Evolutionary conservation across 2,329 filamentous ascomycete genomes (phyloP), one percentile per base, ranked within the genome.

Genomic region (Plenodomus biglobosus): DNA sequence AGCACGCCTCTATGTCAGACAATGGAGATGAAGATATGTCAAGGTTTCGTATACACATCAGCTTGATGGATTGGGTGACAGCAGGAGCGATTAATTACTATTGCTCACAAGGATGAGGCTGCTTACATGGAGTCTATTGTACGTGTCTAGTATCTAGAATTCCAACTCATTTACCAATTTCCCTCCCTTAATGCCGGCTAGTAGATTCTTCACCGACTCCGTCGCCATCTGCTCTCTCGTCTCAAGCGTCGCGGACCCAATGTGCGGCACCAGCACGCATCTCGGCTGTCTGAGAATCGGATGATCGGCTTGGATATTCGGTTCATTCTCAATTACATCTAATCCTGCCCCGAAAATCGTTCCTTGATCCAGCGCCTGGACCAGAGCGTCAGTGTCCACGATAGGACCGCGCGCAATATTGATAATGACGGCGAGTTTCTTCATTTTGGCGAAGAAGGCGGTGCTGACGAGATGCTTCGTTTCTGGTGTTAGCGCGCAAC

Each of bases 191-290:
- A 68, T 18, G 0, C 64, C 64, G 1, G 66, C 65, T n/a, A 69
- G 39, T 59, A 85, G 49, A 56, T 84, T 84, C 46, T 78, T 73
- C 56, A 84, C 59, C 19, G 81, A 80, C 53, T 83, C 67, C 39
- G 79, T 63, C 61, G 83, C 81, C 81, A 84, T 84, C 43, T 82
- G 77, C 58, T 75, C 60, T 39, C 83, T 78, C 4, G 80, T 83
- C 66, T 83, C 80, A 57, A 76, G 77, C 2, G 80, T 83, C 42
- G 74, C 76, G 1, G 80, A 83, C 3, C 81, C 81, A 55, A 84
- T 80, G 58, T 84, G 81, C 38, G 81, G 81, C 43, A 83, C 65
- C 49, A 84, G 61, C 56, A 84, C 79, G 27, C 73, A 75, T 39
- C 78, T 75, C 46, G 72, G 69, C 47, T 80, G 70, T 34, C 73